Percentiles rank a stretch among this genome's conserved stretches.
These are phyloP conservation scores for Salix udensis DNA, from an alignment of 345 rosid genomes.

Conservation along the genomic window DNA sequence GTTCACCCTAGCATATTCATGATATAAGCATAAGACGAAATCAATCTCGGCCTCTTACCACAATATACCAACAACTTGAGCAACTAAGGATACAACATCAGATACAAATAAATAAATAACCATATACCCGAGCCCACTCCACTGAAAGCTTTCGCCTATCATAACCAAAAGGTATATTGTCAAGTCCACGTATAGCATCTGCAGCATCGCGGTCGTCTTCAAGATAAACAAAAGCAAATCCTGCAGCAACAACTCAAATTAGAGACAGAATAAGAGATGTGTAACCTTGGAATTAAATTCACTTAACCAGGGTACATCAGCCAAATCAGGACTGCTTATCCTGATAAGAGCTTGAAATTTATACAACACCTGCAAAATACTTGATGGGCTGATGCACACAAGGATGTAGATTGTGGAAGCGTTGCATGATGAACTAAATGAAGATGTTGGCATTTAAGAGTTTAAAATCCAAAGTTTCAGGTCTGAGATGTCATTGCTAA, in stretches of 20 bases:
- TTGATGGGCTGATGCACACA: slow-evolving; percentile 70
- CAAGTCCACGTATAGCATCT: slow-evolving; percentile 69
- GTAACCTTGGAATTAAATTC: slow-evolving; percentile 13
- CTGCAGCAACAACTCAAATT: slow-evolving; percentile 39
- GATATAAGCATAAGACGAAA: not conserved
- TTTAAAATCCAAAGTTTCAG: slow-evolving; percentile 51
- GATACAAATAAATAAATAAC: not conserved
- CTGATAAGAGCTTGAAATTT: slow-evolving; percentile 36
- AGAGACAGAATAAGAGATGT: slow-evolving; percentile 11
- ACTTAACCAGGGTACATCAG: slow-evolving; percentile 28
- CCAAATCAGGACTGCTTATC: slow-evolving; percentile 35
- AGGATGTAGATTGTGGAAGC: slow-evolving; percentile 71
- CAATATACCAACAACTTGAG: not conserved
- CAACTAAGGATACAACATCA: not conserved
- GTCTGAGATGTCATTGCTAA: slow-evolving; percentile 64
- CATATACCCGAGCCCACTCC: slow-evolving; percentile 79
- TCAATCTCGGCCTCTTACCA: not conserved
- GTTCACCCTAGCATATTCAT: slow-evolving; percentile 50
- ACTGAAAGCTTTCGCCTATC: slow-evolving; percentile 64
- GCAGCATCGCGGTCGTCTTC: slow-evolving; percentile 87
- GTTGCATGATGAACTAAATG: slow-evolving; percentile 72
- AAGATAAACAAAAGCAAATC: slow-evolving; percentile 85
- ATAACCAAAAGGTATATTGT: slow-evolving; percentile 68
- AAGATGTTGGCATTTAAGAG: slow-evolving; percentile 53
- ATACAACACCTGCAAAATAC: slow-evolving; percentile 70